Percentiles rank a stretch among this genome's conserved stretches.
These are phyloP conservation scores for Durusdinium trenchii DNA, from an alignment of 73 alveolate species.

Conservation along the genomic window DNA sequence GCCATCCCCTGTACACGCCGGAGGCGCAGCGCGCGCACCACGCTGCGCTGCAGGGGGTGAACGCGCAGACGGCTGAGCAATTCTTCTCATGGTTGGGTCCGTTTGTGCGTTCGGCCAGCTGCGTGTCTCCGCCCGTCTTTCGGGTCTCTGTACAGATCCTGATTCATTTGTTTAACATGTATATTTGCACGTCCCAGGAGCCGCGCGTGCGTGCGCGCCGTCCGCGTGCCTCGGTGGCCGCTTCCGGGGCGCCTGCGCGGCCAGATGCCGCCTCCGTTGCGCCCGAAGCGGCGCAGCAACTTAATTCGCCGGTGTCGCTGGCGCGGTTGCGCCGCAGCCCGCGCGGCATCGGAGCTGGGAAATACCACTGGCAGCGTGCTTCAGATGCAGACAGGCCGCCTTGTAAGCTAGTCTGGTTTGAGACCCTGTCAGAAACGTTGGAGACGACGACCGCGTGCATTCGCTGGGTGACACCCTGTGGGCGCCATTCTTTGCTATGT, in stretches of 20 bases:
- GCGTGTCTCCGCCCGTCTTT: slow-evolving; percentile 12
- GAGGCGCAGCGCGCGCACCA: neutral
- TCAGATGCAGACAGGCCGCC: slow-evolving; percentile 3
- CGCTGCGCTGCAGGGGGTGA: neutral
- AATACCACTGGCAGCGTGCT: neutral
- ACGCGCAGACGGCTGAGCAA: slow-evolving; percentile 24
- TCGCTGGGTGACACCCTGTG: neutral
- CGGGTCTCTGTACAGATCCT: neutral
- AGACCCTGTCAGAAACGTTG: neutral
- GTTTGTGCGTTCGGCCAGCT: neutral
- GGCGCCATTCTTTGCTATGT: neutral
- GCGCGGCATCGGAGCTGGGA: slow-evolving; percentile 49
- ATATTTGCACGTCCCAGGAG: neutral
- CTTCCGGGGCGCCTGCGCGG: neutral
- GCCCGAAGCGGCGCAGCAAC: too few species aligned
- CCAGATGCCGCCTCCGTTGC: too few species aligned
- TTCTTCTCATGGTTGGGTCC: slow-evolving; percentile 1
- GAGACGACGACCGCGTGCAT: neutral
- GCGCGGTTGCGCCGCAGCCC: slow-evolving; percentile 13
- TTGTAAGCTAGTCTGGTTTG: neutral
- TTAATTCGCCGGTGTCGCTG: neutral
- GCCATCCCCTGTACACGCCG: neutral
- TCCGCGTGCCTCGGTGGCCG: too few species aligned
- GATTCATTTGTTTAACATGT: neutral
- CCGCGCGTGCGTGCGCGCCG: neutral